These are phyloP conservation scores for Peronosclerospora sorghi DNA, from an alignment of 352 stramenopile species.

Conservation along the genomic window DNA sequence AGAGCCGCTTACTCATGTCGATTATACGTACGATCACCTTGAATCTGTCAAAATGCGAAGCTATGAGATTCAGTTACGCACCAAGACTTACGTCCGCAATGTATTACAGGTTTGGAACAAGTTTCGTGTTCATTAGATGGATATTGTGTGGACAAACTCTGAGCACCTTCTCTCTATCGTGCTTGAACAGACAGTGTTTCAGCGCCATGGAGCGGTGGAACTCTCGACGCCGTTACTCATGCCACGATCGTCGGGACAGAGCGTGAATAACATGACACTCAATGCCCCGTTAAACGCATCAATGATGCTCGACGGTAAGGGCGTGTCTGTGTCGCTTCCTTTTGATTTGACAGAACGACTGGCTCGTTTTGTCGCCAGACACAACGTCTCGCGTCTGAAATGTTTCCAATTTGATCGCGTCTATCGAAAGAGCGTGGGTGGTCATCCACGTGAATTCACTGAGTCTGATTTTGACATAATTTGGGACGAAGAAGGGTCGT, in stretches of 20 bases:
- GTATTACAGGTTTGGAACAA: constrained; percentile 34
- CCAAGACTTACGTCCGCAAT: constrained; percentile 57
- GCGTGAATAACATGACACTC: constrained; percentile 53
- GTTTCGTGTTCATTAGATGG: too few species aligned
- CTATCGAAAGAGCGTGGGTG: constrained; percentile 61
- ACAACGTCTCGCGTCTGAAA: constrained; percentile 74
- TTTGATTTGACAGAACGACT: constrained; percentile 80
- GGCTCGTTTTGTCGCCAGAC: constrained; percentile 66
- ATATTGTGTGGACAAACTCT: too few species aligned
- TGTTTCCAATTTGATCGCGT: constrained; percentile 81
- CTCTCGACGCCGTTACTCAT: constrained; percentile 71
- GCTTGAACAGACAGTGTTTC: constrained; percentile 56
- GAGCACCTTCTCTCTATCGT: too few species aligned
- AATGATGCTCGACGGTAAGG: constrained; percentile 56
- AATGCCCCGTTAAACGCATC: constrained; percentile 47
- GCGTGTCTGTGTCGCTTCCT: constrained; percentile 69
- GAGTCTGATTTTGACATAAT: constrained; percentile 81
- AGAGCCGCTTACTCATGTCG: constrained; percentile 63
- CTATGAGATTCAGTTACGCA: constrained; percentile 52
- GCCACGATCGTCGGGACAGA: constrained; percentile 50
- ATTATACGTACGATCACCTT: constrained; percentile 82
- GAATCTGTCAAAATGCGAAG: constrained; percentile 69
- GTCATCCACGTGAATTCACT: constrained; percentile 73
- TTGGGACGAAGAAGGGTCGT: constrained; percentile 58
- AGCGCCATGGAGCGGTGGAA: constrained; percentile 70